Conservation (phyloP, 768 basidiomycete genomes). For the Xerocomellus amylosporus region DNA sequence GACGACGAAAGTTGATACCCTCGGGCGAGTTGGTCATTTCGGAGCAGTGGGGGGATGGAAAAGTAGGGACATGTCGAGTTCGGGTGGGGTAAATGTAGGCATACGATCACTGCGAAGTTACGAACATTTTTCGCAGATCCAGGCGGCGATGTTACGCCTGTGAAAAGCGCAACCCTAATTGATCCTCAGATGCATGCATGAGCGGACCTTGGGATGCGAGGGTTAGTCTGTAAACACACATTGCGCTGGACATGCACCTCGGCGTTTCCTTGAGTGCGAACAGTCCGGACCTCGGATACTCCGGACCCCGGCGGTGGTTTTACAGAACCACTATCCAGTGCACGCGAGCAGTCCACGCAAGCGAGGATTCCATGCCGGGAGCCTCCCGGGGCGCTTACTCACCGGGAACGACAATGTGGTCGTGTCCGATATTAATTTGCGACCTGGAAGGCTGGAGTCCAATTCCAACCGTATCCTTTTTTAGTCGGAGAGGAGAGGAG, state of each 20-base stretch:
- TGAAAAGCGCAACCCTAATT: slow-evolving; percentile 12
- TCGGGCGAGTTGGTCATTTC: slow-evolving; percentile 3
- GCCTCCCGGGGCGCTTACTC: neutral
- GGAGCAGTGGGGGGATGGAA: neutral
- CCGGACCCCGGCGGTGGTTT: neutral
- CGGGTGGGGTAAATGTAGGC: slow-evolving; percentile 10
- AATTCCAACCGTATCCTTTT: neutral
- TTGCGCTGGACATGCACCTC: neutral
- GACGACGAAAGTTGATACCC: slow-evolving; percentile 40
- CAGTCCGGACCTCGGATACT: slow-evolving; percentile 7
- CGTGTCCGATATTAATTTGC: neutral
- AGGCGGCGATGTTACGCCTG: slow-evolving; percentile 6
- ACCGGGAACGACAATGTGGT: neutral
- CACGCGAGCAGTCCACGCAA: neutral
- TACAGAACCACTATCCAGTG: neutral
- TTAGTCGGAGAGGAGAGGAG: neutral
- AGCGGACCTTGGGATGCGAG: slow-evolving; percentile 15
- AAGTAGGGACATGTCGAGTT: slow-evolving; percentile 5
- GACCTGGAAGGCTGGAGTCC: neutral
- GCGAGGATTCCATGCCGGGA: too few species aligned
- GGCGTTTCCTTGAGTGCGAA: neutral
- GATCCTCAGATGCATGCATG: neutral
- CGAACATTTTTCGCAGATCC: slow-evolving; percentile 12
- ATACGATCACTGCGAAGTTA: neutral
- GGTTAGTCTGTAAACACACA: neutral